Conservation (phyloP, 2,329 filamentous ascomycete species). For the Aspergillus fijiensis region DNA sequence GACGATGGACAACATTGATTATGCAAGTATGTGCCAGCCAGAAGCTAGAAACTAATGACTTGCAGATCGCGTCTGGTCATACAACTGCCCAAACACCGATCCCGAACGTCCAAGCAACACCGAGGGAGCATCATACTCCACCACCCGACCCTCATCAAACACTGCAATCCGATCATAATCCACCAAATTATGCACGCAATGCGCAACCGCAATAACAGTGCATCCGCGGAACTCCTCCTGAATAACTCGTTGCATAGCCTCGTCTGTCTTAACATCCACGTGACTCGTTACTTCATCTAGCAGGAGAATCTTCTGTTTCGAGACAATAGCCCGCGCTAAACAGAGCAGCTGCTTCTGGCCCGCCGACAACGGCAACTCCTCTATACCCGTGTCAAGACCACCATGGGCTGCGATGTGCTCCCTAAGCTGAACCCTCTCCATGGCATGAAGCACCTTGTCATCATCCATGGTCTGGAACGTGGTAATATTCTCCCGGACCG, state of each 20-base stretch:
- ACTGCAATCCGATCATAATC: background rate
- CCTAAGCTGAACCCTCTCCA: background rate
- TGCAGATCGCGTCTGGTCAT: background rate
- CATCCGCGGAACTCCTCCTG: background rate
- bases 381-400: background rate
- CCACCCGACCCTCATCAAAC: background rate
- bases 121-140: background rate
- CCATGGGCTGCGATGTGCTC: background rate
- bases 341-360: background rate
- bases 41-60: no score
- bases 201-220: background rate
- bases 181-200: background rate
- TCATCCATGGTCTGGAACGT: background rate
- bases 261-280: background rate
- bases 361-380: background rate
- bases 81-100: background rate
- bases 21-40: no score
- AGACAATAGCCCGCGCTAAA: background rate
- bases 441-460: background rate
- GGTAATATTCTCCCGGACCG: background rate
- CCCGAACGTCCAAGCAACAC: background rate
- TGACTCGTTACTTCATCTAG: background rate
- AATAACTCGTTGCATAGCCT: background rate
- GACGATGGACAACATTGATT: no score
- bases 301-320: background rate